Conservation (phyloP, 169 alveolate species). For the Eimeria sp. region DNA sequence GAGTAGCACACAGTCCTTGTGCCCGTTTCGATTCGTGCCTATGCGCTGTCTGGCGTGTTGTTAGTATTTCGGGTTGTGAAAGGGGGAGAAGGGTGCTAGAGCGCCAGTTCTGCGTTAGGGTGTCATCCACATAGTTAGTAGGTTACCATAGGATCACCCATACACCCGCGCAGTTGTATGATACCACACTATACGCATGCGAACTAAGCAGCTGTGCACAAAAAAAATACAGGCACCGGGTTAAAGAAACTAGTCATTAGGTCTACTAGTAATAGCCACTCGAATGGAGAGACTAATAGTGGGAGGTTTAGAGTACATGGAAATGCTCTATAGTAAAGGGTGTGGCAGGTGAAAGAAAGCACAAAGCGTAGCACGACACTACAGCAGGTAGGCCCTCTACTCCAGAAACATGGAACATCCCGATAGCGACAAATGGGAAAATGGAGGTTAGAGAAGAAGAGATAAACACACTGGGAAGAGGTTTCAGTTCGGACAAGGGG, state of each 20-base stretch:
- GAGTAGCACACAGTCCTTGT: background rate
- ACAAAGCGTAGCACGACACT: background rate
- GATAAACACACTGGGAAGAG: background rate
- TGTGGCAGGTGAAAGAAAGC: background rate
- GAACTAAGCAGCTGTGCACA: too few relatives aligned
- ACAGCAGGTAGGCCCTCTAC: background rate
- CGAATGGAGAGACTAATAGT: background rate
- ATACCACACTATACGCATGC: too few relatives aligned
- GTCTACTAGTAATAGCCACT: too few relatives aligned
- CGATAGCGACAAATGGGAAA: background rate
- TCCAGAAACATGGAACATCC: slow-evolving; percentile 1
- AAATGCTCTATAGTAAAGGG: background rate
- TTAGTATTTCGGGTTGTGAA: too few relatives aligned
- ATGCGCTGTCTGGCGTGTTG: background rate
- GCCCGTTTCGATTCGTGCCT: background rate
- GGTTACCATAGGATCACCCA: background rate
- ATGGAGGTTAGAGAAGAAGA: background rate
- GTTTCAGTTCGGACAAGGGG: background rate
- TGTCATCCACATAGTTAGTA: background rate
- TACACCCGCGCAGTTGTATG: background rate
- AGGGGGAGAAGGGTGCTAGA: background rate
- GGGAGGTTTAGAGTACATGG: background rate
- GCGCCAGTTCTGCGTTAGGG: background rate
- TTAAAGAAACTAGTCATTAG: too few relatives aligned
- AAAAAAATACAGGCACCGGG: too few relatives aligned